Percentiles rank a stretch among this genome's conserved stretches.
Conservation (phyloP, 2,329 filamentous ascomycete species). For the Didymosphaeria variabile region DNA sequence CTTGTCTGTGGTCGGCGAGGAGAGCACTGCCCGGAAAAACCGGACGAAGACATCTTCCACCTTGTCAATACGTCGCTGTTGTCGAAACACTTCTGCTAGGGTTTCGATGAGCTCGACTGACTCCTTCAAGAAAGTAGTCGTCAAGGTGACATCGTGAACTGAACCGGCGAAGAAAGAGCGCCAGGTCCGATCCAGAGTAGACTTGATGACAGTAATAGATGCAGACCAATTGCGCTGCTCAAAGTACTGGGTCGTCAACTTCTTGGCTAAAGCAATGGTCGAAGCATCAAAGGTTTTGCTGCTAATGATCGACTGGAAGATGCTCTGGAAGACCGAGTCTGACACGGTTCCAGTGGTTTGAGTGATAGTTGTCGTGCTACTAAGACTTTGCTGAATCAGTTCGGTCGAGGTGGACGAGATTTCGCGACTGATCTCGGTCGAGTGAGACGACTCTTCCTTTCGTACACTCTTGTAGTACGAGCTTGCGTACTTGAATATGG, state of each 20-base stretch:
- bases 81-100: constrained; percentile 57
- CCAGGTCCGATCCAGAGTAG: constrained; percentile 58
- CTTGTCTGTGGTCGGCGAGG: constrained; percentile 39
- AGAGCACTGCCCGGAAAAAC: constrained; percentile 50
- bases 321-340: constrained; percentile 55
- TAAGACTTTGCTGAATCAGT: constrained; percentile 52
- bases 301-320: constrained; percentile 54
- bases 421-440: constrained; percentile 53
- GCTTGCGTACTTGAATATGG: constrained; percentile 56
- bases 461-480: constrained; percentile 45
- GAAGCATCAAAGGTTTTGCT: constrained; percentile 52
- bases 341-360: constrained; percentile 50
- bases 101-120: constrained; percentile 58
- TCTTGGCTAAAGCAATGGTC: constrained; percentile 54
- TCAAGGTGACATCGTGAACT: constrained; percentile 55
- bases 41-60: constrained; percentile 51
- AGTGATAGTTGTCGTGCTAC: constrained; percentile 43
- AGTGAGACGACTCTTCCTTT: constrained; percentile 50
- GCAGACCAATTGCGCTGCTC: constrained; percentile 59
- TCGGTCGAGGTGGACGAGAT: constrained; percentile 54
- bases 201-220: constrained; percentile 57
- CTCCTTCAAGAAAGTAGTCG: constrained; percentile 55
- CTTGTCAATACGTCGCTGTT: constrained; percentile 48
- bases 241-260: constrained; percentile 54
- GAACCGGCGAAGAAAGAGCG: constrained; percentile 56